A percentile compares a stretch with the other conserved stretches of the same genome.
These are phyloP conservation scores for Globisporangium paddicum DNA, from an alignment of 352 stramenopile species.

Conservation along the genomic window DNA sequence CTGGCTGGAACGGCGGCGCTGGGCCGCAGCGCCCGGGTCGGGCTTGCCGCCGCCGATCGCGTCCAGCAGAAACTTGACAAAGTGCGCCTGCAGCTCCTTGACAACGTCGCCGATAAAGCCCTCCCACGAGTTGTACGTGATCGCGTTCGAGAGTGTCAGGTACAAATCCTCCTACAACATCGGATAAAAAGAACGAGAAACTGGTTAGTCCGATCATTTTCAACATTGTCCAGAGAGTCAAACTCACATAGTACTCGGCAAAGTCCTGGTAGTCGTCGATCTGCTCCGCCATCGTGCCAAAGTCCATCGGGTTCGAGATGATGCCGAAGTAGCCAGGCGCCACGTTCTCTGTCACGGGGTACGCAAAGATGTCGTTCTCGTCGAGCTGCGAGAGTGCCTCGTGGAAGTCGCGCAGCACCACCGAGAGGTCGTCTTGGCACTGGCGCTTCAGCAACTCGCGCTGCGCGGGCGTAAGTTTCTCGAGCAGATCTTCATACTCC, in stretches of 20 bases:
- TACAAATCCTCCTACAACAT: conserved; percentile 53
- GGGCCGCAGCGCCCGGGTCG: conserved; percentile 3
- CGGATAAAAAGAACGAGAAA: conserved; percentile 1
- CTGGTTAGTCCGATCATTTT: not conserved
- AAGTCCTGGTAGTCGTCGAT: conserved; percentile 71
- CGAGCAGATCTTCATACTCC: conserved; percentile 39
- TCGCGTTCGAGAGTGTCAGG: conserved; percentile 75
- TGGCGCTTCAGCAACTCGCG: conserved; percentile 49
- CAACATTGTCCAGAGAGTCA: not conserved
- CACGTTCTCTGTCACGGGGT: conserved; percentile 86
- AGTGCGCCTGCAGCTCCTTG: conserved; percentile 63
- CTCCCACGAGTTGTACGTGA: conserved; percentile 74
- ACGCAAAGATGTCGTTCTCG: conserved; percentile 78
- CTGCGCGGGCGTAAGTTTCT: conserved; percentile 43
- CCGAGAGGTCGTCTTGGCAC: conserved; percentile 49
- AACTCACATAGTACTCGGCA: conserved; percentile 69
- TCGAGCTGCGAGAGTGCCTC: conserved; percentile 74
- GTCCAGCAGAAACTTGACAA: conserved; percentile 69
- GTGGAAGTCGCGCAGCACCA: conserved; percentile 66
- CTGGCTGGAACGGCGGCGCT: conserved; percentile 5
- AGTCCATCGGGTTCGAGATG: conserved; percentile 91
- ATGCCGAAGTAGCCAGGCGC: conserved; percentile 92
- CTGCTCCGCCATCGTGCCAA: conserved; percentile 89
- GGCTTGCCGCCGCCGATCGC: conserved; percentile 33
- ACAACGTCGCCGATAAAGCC: conserved; percentile 55